Evolutionary conservation across 129 eudicot species (phyloP).

Genomic region (Artemisia tridentata): DNA sequence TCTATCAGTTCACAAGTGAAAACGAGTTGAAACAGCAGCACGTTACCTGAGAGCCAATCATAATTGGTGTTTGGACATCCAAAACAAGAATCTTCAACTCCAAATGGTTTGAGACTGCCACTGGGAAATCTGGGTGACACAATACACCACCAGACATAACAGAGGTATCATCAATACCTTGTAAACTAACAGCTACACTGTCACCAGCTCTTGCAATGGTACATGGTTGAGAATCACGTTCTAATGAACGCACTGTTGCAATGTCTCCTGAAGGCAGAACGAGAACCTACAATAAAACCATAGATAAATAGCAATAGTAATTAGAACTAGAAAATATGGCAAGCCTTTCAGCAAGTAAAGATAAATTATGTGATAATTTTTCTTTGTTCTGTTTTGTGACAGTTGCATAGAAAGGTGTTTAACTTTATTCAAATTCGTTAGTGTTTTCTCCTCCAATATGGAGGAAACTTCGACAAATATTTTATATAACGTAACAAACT

Average conservation of each 20-base stretch:
- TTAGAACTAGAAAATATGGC: background rate
- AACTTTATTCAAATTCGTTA: background rate
- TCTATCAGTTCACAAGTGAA: background rate
- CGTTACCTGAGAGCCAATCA: slow-evolving; percentile 89
- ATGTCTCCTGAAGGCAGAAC: slow-evolving; percentile 79
- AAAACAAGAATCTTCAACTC: slow-evolving; percentile 80
- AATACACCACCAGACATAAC: slow-evolving; percentile 81
- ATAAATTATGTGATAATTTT: background rate
- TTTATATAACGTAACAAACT: background rate
- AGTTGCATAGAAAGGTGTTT: background rate
- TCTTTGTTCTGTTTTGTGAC: background rate
- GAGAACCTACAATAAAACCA: slow-evolving; percentile 52
- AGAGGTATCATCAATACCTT: slow-evolving; percentile 61
- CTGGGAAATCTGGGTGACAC: slow-evolving; percentile 96
- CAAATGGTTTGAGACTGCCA: slow-evolving; percentile 61
- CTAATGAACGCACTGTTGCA: slow-evolving; percentile 69
- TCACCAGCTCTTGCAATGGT: slow-evolving; percentile 84
- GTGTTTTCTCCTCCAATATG: background rate
- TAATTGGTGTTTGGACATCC: slow-evolving; percentile 66
- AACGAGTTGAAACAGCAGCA: background rate
- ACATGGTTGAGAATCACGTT: slow-evolving; percentile 71
- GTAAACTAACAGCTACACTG: slow-evolving; percentile 72
- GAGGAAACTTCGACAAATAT: background rate
- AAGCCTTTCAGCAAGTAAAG: background rate
- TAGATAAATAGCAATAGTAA: slow-evolving; percentile 7